Percentiles rank a stretch among this genome's conserved stretches.
These are phyloP conservation scores for Rhodotorula graminis DNA, from an alignment of 768 basidiomycete species.

Conservation along the genomic window DNA sequence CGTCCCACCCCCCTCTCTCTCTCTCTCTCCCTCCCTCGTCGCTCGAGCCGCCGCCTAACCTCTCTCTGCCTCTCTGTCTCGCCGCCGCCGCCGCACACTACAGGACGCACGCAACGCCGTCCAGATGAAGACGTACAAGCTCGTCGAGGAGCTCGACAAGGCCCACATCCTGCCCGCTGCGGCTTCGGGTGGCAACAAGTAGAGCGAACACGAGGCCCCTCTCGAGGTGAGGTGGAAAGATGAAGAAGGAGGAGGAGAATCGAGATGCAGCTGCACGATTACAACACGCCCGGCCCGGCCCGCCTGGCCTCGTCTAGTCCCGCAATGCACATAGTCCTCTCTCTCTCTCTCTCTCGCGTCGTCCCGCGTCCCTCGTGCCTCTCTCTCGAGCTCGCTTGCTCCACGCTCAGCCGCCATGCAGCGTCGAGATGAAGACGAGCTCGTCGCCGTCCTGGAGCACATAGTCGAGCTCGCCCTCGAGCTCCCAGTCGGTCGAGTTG, in stretches of 20 bases:
- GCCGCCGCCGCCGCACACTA: too few relatives aligned
- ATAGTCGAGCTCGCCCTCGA: slow-evolving; percentile 90
- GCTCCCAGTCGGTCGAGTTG: slow-evolving; percentile 95
- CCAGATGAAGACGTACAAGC: slow-evolving; percentile 11
- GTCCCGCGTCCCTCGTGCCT: too few relatives aligned
- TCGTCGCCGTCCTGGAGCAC: slow-evolving; percentile 71
- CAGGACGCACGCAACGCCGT: slow-evolving; percentile 19
- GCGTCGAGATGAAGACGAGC: slow-evolving; percentile 91
- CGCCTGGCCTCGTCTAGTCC: too few relatives aligned
- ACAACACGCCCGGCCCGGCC: too few relatives aligned
- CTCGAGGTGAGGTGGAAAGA: too few relatives aligned
- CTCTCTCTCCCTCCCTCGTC: neutral
- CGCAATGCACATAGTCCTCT: neutral
- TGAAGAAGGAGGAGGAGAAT: too few relatives aligned
- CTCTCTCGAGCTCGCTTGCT: too few relatives aligned
- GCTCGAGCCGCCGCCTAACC: neutral
- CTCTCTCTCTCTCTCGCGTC: neutral
- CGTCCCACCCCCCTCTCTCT: neutral
- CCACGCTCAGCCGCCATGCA: slow-evolving; percentile 81
- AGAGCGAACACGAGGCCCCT: too few relatives aligned
- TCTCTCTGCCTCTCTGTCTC: too few relatives aligned
- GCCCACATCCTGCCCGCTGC: neutral
- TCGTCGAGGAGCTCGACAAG: slow-evolving; percentile 27
- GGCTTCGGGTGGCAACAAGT: too few relatives aligned
- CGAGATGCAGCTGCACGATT: neutral